These are phyloP conservation scores for Veloporphyrellus conicus DNA, from an alignment of 1,284 basidiomycete species.

Conservation along the genomic window DNA sequence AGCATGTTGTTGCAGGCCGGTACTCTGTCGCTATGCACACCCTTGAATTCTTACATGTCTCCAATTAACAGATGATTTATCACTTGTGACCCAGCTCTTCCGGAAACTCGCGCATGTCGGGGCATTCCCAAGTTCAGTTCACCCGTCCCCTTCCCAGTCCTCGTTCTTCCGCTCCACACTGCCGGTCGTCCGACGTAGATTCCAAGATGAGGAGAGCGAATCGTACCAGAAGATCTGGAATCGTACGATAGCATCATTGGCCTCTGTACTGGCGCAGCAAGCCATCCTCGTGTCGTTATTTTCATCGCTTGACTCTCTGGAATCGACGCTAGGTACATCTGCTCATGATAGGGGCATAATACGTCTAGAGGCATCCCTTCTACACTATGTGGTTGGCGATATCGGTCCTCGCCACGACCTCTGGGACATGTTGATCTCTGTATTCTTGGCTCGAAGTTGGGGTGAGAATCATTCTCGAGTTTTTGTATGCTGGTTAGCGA, in stretches of 20 bases:
- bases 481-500: conserved; percentile 63
- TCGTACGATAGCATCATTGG: conserved; percentile 43
- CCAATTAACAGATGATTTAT: conserved; percentile 27
- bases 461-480: conserved; percentile 53
- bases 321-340: conserved; percentile 28
- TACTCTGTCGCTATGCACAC: conserved; percentile 6
- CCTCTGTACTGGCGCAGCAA: conserved; percentile 52
- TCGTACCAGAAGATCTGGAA: conserved; percentile 52
- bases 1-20: conserved; percentile 30
- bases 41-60: conserved; percentile 11
- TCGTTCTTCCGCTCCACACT: conserved; percentile 60
- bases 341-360: conserved; percentile 39
- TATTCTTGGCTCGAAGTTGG: conserved; percentile 57
- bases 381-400: conserved; percentile 48
- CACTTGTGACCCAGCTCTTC: conserved; percentile 48
- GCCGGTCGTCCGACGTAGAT: conserved; percentile 45
- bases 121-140: conserved; percentile 50
- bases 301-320: conserved; percentile 36
- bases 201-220: conserved; percentile 26
- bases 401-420: conserved; percentile 44
- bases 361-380: conserved; percentile 49
- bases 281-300: conserved; percentile 59
- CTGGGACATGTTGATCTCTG: conserved; percentile 49
- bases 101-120: conserved; percentile 65
- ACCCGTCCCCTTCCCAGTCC: conserved; percentile 49